Evolutionary conservation across 2,329 filamentous ascomycete species (phyloP).

Genomic region (Aspergillus hortae): DNA sequence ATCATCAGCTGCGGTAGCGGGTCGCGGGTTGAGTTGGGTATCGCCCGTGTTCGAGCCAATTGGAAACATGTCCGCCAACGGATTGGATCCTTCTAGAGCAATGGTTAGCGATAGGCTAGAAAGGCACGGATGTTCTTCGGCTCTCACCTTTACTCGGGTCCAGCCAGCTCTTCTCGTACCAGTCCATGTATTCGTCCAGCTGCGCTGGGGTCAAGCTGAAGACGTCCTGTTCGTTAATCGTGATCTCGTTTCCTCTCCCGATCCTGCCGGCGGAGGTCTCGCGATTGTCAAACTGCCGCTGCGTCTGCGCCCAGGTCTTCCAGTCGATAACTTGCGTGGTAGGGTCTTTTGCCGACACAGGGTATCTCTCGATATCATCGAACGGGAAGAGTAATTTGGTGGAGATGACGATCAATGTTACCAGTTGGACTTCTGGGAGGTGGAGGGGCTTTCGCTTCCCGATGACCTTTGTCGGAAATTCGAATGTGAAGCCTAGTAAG

Average conservation of each 20-base stretch:
- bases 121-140: background rate
- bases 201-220: conserved; percentile 58
- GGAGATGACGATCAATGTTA: conserved; percentile 68
- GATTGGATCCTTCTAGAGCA: conserved; percentile 22
- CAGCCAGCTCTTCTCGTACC: conserved; percentile 66
- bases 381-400: conserved; percentile 79
- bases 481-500: conserved; percentile 57
- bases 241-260: conserved; percentile 48
- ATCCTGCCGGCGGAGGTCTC: conserved; percentile 30
- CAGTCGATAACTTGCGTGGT: conserved; percentile 66
- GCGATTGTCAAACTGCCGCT: conserved; percentile 38
- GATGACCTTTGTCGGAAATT: conserved; percentile 39
- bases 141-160: conserved; percentile 28
- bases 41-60: conserved; percentile 20
- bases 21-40: conserved; percentile 6
- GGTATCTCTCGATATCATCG: conserved; percentile 53
- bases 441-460: conserved; percentile 45
- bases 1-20: conserved; percentile 9
- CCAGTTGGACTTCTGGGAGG: conserved; percentile 71
- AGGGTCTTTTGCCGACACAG: conserved; percentile 52
- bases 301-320: conserved; percentile 61
- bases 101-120: background rate
- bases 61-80: conserved; percentile 44
- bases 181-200: conserved; percentile 74
- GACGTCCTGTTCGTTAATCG: conserved; percentile 60